Percentiles rank a stretch among this genome's conserved stretches.
Conservation (phyloP, 306 rosid genomes). For the Malus domestica region ASM211411v1 NC_041803.1:50582501-50583000, state of each 20-base stretch:
- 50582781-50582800: neutral
- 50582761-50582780: neutral
- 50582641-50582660: neutral
- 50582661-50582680: constrained; percentile 32
- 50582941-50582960: neutral
- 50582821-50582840: neutral
- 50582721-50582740: neutral
- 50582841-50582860: neutral
- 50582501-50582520: neutral
- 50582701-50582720: constrained; percentile 21
- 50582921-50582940: too few species aligned
- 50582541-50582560: neutral
- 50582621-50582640: neutral
- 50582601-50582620: neutral
- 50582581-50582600: neutral
- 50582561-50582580: neutral
- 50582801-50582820: neutral
- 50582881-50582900: neutral
- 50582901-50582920: neutral
- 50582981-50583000: neutral
- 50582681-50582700: constrained; percentile 29
- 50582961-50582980: neutral
- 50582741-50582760: neutral
- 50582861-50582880: neutral
- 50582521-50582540: neutral